A percentile compares a stretch with the other conserved stretches of the same genome.
These are phyloP conservation scores for Triticum urartu DNA, from an alignment of 176 grass and related monocot species.

Conservation along the genomic window DNA sequence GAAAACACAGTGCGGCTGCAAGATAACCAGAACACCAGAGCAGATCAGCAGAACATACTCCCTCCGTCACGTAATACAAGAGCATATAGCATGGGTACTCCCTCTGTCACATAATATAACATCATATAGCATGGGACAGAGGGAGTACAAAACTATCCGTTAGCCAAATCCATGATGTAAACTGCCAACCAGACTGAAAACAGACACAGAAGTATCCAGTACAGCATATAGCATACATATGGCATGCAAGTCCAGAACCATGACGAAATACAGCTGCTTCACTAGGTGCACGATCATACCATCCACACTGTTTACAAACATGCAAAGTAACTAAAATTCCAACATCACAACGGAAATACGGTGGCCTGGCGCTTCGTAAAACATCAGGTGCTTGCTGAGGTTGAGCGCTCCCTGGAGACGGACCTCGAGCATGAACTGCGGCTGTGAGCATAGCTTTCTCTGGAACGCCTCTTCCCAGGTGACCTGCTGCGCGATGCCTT, in stretches of 20 bases:
- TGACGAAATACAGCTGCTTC: not conserved
- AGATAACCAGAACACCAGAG: too few relatives aligned
- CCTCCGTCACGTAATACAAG: too few relatives aligned
- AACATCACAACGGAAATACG: not conserved
- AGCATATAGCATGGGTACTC: too few relatives aligned
- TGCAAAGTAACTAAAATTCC: not conserved
- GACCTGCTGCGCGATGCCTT: slow-evolving; percentile 22
- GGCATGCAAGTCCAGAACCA: not conserved
- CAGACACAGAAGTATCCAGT: too few relatives aligned
- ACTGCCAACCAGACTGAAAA: not conserved
- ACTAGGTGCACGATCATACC: not conserved
- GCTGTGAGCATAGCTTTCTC: slow-evolving; percentile 68
- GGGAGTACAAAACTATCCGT: too few relatives aligned
- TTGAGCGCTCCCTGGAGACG: slow-evolving; percentile 27
- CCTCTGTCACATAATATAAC: too few relatives aligned
- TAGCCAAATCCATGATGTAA: not conserved
- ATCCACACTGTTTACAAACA: not conserved
- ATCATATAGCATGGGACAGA: too few relatives aligned
- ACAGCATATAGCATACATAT: too few relatives aligned
- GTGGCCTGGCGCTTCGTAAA: not conserved
- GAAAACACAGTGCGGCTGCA: too few relatives aligned
- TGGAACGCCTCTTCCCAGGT: slow-evolving; percentile 33
- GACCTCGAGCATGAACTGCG: slow-evolving; percentile 46
- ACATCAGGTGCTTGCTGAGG: not conserved
- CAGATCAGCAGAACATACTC: too few relatives aligned